Conservation (phyloP, 2,329 filamentous ascomycete species). For the Fusarium keratoplasticum region DNA sequence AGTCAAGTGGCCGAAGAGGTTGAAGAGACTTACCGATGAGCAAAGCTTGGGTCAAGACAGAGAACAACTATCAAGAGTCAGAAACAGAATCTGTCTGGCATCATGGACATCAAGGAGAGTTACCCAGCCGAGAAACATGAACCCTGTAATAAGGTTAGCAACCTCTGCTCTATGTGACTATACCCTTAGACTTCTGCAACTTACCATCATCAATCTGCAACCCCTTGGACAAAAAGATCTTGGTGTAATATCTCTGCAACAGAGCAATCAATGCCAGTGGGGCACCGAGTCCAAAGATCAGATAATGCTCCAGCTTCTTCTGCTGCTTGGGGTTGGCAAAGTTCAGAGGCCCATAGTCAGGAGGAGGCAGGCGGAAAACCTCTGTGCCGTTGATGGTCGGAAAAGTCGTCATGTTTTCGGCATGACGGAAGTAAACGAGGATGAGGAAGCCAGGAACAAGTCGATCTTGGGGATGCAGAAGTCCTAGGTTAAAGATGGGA, state of each 20-base stretch:
- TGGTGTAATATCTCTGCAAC: conserved; percentile 48
- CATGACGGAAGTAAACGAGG: neutral
- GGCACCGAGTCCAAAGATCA: conserved; percentile 43
- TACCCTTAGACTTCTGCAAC: neutral
- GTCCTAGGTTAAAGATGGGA: neutral
- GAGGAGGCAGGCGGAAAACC: conserved; percentile 41
- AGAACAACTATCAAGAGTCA: neutral
- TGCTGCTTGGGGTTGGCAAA: conserved; percentile 23
- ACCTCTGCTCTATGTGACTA: neutral
- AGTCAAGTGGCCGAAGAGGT: neutral
- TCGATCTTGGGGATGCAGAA: neutral
- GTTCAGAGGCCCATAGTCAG: conserved; percentile 35
- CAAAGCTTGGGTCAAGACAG: neutral
- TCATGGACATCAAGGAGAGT: neutral
- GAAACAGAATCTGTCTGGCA: neutral
- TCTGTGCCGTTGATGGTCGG: conserved; percentile 32
- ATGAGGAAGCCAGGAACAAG: neutral
- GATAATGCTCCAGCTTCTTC: conserved; percentile 12
- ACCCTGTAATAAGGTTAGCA: neutral
- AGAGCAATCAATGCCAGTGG: conserved; percentile 42
- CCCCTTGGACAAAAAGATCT: conserved; percentile 42
- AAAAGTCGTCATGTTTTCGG: neutral
- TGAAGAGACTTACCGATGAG: neutral
- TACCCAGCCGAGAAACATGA: neutral
- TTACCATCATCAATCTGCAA: conserved; percentile 42